phyloP scores from a whole-genome alignment of 352 stramenopile species.

The Peronospora tabacina region DNA sequence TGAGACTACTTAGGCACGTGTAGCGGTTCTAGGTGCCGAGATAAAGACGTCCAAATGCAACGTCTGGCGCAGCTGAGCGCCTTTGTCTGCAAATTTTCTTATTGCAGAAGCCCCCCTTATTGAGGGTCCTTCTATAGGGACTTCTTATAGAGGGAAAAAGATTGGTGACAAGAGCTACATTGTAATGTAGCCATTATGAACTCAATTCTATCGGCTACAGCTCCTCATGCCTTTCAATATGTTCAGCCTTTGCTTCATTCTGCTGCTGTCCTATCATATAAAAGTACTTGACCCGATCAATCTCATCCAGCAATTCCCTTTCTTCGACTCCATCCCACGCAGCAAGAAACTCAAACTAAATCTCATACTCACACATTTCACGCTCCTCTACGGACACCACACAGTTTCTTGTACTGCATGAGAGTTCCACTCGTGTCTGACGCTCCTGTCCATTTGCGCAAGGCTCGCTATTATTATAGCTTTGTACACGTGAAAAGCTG shows the following conservation, averaged over 20 bases:
- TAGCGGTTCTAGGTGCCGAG: neutral
- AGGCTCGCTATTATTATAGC: conserved; percentile 72
- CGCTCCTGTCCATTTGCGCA: conserved; percentile 83
- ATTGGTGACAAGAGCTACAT: neutral
- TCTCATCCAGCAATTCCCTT: conserved; percentile 15
- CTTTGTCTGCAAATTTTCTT: conserved; percentile 18
- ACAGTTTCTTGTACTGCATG: conserved; percentile 66
- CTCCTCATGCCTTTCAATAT: conserved; percentile 20
- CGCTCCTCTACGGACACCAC: conserved; percentile 85
- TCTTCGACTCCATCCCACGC: conserved; percentile 34
- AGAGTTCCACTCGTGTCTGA: conserved; percentile 57
- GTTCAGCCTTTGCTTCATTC: neutral
- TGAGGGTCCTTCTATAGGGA: conserved; percentile 12
- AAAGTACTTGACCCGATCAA: conserved; percentile 12
- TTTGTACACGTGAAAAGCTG: conserved; percentile 29
- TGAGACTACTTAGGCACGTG: neutral
- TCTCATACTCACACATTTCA: conserved; percentile 87
- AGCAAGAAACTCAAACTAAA: conserved; percentile 69
- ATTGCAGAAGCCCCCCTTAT: conserved; percentile 8
- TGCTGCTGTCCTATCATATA: neutral
- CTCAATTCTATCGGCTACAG: conserved; percentile 2
- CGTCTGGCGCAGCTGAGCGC: neutral
- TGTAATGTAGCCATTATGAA: neutral
- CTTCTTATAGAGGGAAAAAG: conserved; percentile 10
- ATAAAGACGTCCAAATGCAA: conserved; percentile 5